phyloP scores from a whole-genome alignment of 768 basidiomycete species.

The Trametes villosa region DNA sequence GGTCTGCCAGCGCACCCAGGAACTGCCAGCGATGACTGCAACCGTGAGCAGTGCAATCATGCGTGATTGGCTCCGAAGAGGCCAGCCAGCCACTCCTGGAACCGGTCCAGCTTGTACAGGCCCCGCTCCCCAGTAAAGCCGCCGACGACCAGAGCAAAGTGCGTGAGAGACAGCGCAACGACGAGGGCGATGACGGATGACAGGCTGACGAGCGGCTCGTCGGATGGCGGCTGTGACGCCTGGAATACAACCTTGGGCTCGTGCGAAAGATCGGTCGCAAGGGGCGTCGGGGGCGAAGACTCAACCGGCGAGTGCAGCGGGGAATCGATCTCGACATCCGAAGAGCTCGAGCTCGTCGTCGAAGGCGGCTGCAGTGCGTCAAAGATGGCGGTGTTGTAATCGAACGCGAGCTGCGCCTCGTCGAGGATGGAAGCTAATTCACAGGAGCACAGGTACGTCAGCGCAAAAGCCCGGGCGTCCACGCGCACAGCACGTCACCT shows the following conservation, averaged over 20 bases:
- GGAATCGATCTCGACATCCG: conserved; percentile 11
- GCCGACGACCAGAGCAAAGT: conserved; percentile 35
- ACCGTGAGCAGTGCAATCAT: neutral
- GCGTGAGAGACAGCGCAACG: conserved; percentile 35
- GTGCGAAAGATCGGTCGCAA: conserved; percentile 11
- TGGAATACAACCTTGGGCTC: conserved; percentile 19
- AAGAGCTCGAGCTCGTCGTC: neutral
- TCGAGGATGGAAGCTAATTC: conserved; percentile 31
- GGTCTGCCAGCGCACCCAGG: too few relatives aligned
- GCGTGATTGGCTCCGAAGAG: conserved; percentile 13
- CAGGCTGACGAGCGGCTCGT: conserved; percentile 16
- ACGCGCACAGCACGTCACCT: conserved; percentile 17
- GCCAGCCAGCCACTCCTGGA: conserved; percentile 25
- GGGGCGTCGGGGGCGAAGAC: conserved; percentile 6
- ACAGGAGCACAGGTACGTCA: neutral
- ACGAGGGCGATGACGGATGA: conserved; percentile 34
- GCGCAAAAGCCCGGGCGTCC: neutral
- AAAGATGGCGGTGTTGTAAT: conserved; percentile 39
- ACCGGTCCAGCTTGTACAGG: conserved; percentile 26
- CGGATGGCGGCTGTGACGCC: conserved; percentile 3
- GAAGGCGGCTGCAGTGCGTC: conserved; percentile 30
- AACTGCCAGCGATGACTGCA: too few relatives aligned
- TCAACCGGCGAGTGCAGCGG: conserved; percentile 17
- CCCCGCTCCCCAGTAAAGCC: conserved; percentile 35
- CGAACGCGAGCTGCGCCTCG: conserved; percentile 40